Base-by-base conservation (phyloP, 73 alveolate species). In the Paramecium pentaurelia region DNA sequence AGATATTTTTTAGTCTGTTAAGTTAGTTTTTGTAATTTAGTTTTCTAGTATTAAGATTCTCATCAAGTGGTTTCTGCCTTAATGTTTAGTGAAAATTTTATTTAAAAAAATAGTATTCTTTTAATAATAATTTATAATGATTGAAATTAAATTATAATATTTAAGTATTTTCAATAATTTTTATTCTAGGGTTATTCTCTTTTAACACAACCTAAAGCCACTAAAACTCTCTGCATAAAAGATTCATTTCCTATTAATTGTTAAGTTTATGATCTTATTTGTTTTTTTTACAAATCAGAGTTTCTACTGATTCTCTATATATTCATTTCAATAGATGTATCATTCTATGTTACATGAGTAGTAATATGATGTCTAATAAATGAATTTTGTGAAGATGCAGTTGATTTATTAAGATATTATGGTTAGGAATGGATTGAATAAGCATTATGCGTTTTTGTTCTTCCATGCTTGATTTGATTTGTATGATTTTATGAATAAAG, bases 161-260 rank as follows among this genome's bases (percentile, higher is more conserved):
- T 9, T 7, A 60, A 64, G 84, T 64, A 64, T 64, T 9, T 32
- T 64, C 70, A 54, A 54, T 54, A 54, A 54, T 54, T 54, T 54
- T 54, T 54, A 54, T 25, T 54, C 0, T 54, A 54, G 8, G 70
- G 32, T 25, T 54, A 54, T 42, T 89, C 94, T 73, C 94, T 89
- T 25, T 77, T 89, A 51, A 70, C 58, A 47, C 94, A 89, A 14
- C 94, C 94, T 47, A 89, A 71, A 6, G 94, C 94, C 11, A 89
- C 75, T 28, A 89, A 45, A 37, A 89, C 32, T 71, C 60, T 70
- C 27, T 89, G 68, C 51, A 89, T 45, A 83, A 89, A 71, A 3
- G 94, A 89, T 16, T 71, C 30, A 16, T 49, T 20, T 12, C 40
- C 47, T 28, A 54, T 22, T 80, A 51, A 64, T 64, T 64, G 2